phyloP scores from a whole-genome alignment of 306 rosid species.

The Vigna unguiculata region DNA sequence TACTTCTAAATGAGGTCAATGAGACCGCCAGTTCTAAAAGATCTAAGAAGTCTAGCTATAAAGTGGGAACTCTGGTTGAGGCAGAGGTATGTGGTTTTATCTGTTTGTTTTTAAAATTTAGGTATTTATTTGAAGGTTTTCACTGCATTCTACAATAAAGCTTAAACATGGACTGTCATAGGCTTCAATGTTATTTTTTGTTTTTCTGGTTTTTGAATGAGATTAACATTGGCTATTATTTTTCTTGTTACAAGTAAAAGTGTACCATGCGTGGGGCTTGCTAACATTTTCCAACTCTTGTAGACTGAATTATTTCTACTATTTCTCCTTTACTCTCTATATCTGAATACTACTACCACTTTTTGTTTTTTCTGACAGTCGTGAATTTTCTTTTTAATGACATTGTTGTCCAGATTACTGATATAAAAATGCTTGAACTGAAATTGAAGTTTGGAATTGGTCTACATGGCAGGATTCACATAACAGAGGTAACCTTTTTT shows the following conservation, averaged over 20 bases:
- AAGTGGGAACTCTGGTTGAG: slow-evolving; percentile 86
- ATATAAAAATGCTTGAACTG: slow-evolving; percentile 75
- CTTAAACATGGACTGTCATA: slow-evolving; percentile 1
- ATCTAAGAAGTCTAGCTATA: slow-evolving; percentile 68
- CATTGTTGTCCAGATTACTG: slow-evolving; percentile 72
- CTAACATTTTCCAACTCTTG: not conserved
- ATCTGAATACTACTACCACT: slow-evolving; percentile 7
- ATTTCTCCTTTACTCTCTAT: too few relatives aligned
- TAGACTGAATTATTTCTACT: not conserved
- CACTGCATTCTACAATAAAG: not conserved
- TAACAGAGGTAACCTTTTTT: slow-evolving; percentile 72
- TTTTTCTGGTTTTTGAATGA: slow-evolving; percentile 18
- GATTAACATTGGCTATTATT: not conserved
- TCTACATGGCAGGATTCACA: slow-evolving; percentile 78
- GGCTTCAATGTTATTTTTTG: slow-evolving; percentile 24
- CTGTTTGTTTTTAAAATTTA: slow-evolving; percentile 12
- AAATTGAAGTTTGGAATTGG: slow-evolving; percentile 87
- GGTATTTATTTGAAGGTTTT: slow-evolving; percentile 14
- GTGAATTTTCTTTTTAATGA: slow-evolving; percentile 34
- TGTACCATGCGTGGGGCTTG: slow-evolving; percentile 22
- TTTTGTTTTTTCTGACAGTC: slow-evolving; percentile 1
- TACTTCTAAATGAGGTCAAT: slow-evolving; percentile 65
- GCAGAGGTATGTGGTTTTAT: slow-evolving; percentile 76
- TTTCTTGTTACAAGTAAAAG: not conserved
- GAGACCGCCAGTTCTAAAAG: slow-evolving; percentile 77